Conservation (phyloP, 768 basidiomycete genomes). For the Leccinum boreale region DNA sequence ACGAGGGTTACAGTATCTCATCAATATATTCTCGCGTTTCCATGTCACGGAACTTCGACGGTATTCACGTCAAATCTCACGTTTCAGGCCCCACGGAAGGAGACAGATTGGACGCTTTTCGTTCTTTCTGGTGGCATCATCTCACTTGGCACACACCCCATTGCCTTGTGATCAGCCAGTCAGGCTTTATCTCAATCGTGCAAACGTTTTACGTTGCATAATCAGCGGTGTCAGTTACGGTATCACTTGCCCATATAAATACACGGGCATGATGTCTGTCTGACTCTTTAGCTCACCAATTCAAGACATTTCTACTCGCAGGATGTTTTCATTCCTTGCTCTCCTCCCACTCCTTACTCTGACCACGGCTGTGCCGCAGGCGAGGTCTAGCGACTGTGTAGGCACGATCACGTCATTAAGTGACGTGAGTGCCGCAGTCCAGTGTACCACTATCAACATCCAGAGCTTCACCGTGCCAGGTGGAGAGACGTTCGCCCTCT, state of each 20-base stretch:
- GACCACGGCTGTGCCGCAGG: constrained; percentile 12
- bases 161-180: background rate
- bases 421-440: constrained; percentile 49
- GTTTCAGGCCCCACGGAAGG: background rate
- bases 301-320: background rate
- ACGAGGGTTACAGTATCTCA: background rate
- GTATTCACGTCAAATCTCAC: background rate
- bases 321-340: constrained; percentile 8
- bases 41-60: background rate
- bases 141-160: background rate
- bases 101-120: background rate
- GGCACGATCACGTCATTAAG: constrained; percentile 53
- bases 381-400: constrained; percentile 32
- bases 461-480: constrained; percentile 55
- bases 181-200: background rate
- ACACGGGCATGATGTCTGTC: background rate
- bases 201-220: background rate
- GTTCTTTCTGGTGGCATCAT: background rate
- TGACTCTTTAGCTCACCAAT: background rate
- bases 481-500: constrained; percentile 47
- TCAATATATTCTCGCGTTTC: background rate
- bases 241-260: background rate
- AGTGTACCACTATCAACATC: constrained; percentile 58
- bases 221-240: background rate
- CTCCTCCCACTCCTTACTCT: constrained; percentile 20